Evolutionary conservation across 1,284 basidiomycete species (phyloP).

Genomic region (Testicularia cyperi): DNA sequence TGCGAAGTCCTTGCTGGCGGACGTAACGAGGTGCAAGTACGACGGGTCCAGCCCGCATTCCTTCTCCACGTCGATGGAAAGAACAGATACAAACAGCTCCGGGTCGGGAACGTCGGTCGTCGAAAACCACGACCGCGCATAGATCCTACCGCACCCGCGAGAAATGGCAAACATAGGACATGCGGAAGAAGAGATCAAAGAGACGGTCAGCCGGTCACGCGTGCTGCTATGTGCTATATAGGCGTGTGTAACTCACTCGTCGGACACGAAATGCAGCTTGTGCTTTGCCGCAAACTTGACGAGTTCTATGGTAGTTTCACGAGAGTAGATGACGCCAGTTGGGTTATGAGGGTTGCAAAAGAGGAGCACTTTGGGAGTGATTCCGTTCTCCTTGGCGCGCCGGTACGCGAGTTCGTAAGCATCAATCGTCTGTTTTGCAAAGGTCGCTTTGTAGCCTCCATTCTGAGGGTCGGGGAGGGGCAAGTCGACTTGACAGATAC

Average conservation of each 20-base stretch:
- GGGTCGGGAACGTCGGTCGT: slow-evolving; percentile 12
- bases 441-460: not conserved
- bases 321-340: slow-evolving; percentile 42
- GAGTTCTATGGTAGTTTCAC: slow-evolving; percentile 34
- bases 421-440: slow-evolving; percentile 16
- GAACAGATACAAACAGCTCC: slow-evolving; percentile 30
- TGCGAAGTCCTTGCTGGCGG: slow-evolving; percentile 47
- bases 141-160: slow-evolving; percentile 17
- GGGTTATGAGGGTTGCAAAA: slow-evolving; percentile 53
- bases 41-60: slow-evolving; percentile 30
- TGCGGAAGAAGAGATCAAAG: not conserved
- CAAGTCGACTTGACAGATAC: slow-evolving; percentile 20
- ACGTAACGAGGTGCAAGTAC: slow-evolving; percentile 42
- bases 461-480: slow-evolving; percentile 5
- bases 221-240: too few relatives aligned
- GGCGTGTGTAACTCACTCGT: slow-evolving; percentile 41
- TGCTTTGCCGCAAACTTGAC: slow-evolving; percentile 40
- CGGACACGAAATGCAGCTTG: slow-evolving; percentile 43
- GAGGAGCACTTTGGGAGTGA: slow-evolving; percentile 20
- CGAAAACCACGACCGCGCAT: slow-evolving; percentile 38
- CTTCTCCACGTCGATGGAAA: slow-evolving; percentile 27
- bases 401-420: slow-evolving; percentile 33
- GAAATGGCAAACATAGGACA: not conserved
- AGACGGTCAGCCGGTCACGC: too few relatives aligned
- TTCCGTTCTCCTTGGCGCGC: slow-evolving; percentile 16